Conservation (phyloP, 352 stramenopile genomes). For the Globisporangium middletonii region DNA sequence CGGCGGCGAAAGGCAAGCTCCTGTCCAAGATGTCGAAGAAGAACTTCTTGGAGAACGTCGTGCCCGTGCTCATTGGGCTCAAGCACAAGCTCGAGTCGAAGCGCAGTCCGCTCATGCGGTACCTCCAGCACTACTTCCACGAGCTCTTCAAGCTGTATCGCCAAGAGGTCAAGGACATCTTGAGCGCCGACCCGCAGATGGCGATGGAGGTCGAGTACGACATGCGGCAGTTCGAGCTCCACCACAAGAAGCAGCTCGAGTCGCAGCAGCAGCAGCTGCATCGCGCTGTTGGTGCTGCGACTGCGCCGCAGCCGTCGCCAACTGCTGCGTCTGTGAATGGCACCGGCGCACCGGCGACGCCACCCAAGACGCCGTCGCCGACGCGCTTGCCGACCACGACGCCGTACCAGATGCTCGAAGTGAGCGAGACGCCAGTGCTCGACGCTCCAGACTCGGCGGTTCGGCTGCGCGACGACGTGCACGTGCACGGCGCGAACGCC, state of each 20-base stretch:
- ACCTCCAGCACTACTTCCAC: slow-evolving; percentile 93
- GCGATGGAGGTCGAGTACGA: slow-evolving; percentile 97
- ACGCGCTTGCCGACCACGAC: slow-evolving; percentile 12
- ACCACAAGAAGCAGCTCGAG: slow-evolving; percentile 43
- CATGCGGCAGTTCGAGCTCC: slow-evolving; percentile 70
- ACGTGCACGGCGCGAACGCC: slow-evolving; percentile 13
- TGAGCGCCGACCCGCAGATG: slow-evolving; percentile 91
- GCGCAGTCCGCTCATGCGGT: slow-evolving; percentile 90
- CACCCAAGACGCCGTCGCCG: slow-evolving; percentile 25
- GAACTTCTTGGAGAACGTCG: slow-evolving; percentile 96
- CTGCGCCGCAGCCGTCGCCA: not conserved
- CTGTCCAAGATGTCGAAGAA: slow-evolving; percentile 96
- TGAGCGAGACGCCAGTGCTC: slow-evolving; percentile 25
- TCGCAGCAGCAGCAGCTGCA: slow-evolving; percentile 30
- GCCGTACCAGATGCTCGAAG: slow-evolving; percentile 27
- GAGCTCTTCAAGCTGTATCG: slow-evolving; percentile 93
- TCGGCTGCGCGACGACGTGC: slow-evolving; percentile 24
- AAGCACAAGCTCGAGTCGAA: slow-evolving; percentile 93
- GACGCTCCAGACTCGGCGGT: slow-evolving; percentile 10
- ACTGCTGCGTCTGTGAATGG: not conserved
- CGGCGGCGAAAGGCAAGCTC: slow-evolving; percentile 89
- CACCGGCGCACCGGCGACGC: not conserved
- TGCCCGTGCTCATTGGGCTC: slow-evolving; percentile 95
- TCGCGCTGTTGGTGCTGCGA: not conserved
- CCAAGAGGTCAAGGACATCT: slow-evolving; percentile 91